Base-by-base conservation (phyloP, 169 alveolate species). In the Plasmodium billcollinsi region DNA sequence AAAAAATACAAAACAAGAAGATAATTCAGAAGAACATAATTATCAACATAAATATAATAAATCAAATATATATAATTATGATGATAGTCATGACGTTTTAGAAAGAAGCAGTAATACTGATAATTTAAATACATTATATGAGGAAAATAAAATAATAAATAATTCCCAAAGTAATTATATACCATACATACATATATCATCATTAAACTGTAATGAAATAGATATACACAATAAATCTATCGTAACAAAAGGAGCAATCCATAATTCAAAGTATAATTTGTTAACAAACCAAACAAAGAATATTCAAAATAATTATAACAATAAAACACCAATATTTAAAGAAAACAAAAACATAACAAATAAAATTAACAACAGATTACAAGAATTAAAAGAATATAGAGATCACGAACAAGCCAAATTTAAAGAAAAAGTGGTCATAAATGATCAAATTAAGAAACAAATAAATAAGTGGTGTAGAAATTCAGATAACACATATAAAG, bases 401-500 rank as follows among this genome's bases (percentile, higher is more conserved):
- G 1, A 50, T 58, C 73, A 85, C 33, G 92, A 85, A 29, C 88
- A 85, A 71, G 72, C 9, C 29, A 85, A 73, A 39, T 76, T 62
- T 58, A 73, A 85, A 65, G 88, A 76, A 61, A 89, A 88, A 75
- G 78, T 45, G 2, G 70, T 45, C n/a, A 85, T 83, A 33, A 33
- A 76, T 26, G 89, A 91, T 4, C 73, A 74, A 12, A 88, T 94
- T 14, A 74, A 54, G 33, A 86, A 93, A 39, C 94, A 92, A 73
- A 83, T 95, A 14, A 71, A 43, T 24, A 61, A 86, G 49, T 95
- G 97, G 97, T 93, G 95, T 3, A 80, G 76, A 56, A 93, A 76
- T 24, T 74, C 91, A 1, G 94, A 88, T 56, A 96, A 94, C 7
- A 74, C 94, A 52, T 89, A 93, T 61, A 95, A 94, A 73, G 97